phyloP scores from a whole-genome alignment of 257 asterid genomes.

The Scutellaria galericulata region DNA sequence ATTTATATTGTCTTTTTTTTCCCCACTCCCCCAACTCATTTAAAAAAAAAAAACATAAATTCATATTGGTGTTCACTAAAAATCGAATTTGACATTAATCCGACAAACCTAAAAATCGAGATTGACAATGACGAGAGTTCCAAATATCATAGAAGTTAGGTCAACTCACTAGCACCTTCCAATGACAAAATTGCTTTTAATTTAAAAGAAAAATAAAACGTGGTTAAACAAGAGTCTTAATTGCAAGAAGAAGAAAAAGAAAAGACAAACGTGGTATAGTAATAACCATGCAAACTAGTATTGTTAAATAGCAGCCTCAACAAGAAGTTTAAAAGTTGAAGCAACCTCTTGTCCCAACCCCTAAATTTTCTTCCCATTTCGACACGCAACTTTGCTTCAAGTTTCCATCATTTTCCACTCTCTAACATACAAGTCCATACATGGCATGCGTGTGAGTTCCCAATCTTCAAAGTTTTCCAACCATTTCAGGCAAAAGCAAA shows the following conservation, averaged over 20 bases:
- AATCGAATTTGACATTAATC: too few relatives aligned
- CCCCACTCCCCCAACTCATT: too few relatives aligned
- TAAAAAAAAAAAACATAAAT: too few relatives aligned
- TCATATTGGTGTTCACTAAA: too few relatives aligned
- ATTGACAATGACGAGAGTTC: too few relatives aligned
- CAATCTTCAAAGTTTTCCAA: constrained; percentile 36
- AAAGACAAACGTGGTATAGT: constrained; percentile 34
- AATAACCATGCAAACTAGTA: constrained; percentile 26
- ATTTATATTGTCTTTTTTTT: too few relatives aligned
- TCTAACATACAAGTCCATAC: background rate
- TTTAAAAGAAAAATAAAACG: too few relatives aligned
- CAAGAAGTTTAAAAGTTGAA: constrained; percentile 5
- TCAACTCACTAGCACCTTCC: too few relatives aligned
- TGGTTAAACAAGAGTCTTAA: too few relatives aligned
- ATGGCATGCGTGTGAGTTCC: constrained; percentile 11
- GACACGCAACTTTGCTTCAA: constrained; percentile 36
- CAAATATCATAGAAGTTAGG: too few relatives aligned
- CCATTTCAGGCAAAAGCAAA: constrained; percentile 27
- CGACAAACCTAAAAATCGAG: too few relatives aligned
- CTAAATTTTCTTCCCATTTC: background rate
- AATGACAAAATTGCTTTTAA: too few relatives aligned
- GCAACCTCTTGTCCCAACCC: constrained; percentile 24
- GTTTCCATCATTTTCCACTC: constrained; percentile 9
- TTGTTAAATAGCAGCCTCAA: background rate
- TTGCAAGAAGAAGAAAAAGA: background rate